Percentiles rank a stretch among this genome's conserved stretches.
Evolutionary conservation across 768 basidiomycete species (phyloP).

Genomic region (Chlorophyllum brunneum): DNA sequence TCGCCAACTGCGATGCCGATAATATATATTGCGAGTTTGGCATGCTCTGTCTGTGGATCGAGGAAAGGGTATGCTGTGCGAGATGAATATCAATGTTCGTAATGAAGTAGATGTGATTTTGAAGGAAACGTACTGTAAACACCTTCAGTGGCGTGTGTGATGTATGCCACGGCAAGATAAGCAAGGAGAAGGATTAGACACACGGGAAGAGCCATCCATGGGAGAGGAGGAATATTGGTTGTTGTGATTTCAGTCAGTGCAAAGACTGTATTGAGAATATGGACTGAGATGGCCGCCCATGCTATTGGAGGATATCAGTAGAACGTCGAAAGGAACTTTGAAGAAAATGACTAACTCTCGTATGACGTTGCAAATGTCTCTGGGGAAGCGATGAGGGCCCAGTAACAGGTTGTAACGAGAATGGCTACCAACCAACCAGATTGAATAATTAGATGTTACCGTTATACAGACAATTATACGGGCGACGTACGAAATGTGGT

Average conservation of each 20-base stretch:
- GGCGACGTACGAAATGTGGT: conserved; percentile 51
- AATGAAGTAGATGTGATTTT: background rate
- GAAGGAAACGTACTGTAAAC: conserved; percentile 49
- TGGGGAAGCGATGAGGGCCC: conserved; percentile 48
- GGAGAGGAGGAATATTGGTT: conserved; percentile 44
- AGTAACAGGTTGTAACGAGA: conserved; percentile 61
- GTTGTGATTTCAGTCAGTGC: conserved; percentile 54
- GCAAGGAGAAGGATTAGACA: conserved; percentile 46
- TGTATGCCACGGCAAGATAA: conserved; percentile 65
- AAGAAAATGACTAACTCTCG: background rate
- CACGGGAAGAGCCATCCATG: conserved; percentile 45
- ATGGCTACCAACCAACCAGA: conserved; percentile 38
- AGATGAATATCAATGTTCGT: background rate
- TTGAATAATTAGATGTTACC: background rate
- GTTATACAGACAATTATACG: background rate
- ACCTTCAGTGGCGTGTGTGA: conserved; percentile 53
- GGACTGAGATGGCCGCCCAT: conserved; percentile 55
- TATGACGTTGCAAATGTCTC: conserved; percentile 29
- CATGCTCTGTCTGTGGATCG: conserved; percentile 42
- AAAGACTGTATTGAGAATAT: conserved; percentile 54
- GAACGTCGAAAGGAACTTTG: background rate
- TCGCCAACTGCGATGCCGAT: conserved; percentile 52
- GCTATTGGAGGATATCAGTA: conserved; percentile 25
- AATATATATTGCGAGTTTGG: conserved; percentile 53
- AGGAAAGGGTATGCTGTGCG: conserved; percentile 68